phyloP scores from a whole-genome alignment of 2,329 filamentous ascomycete genomes.

The Pseudogymnoascus sp. region DNA sequence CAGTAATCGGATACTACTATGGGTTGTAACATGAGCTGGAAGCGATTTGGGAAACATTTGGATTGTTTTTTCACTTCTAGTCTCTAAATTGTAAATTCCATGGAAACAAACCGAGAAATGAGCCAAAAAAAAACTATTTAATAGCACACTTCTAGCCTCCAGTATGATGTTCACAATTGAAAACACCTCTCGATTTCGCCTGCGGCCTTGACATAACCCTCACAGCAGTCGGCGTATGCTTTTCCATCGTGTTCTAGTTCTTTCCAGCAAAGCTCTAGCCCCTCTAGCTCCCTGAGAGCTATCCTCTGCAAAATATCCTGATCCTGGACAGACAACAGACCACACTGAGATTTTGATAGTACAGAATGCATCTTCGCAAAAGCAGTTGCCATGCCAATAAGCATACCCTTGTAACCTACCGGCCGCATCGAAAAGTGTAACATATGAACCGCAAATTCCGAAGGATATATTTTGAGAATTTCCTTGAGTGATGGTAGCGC shows the following conservation, averaged over 20 bases:
- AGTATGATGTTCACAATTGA: slow-evolving; percentile 1
- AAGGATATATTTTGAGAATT: slow-evolving; percentile 18
- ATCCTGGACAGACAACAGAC: slow-evolving; percentile 13
- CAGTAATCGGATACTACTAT: not conserved
- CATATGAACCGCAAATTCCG: slow-evolving; percentile 23
- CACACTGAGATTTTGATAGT: not conserved
- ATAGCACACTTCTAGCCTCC: not conserved
- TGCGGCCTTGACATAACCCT: slow-evolving; percentile 13
- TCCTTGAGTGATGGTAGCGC: slow-evolving; percentile 22
- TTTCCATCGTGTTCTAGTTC: slow-evolving; percentile 12
- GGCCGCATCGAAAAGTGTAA: slow-evolving; percentile 21
- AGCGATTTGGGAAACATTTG: not conserved
- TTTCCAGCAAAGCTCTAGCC: slow-evolving; percentile 14
- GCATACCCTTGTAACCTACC: slow-evolving; percentile 20
- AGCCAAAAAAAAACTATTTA: not conserved
- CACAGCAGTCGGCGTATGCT: slow-evolving; percentile 12
- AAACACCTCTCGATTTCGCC: slow-evolving; percentile 16
- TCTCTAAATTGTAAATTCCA: not conserved
- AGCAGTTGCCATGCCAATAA: slow-evolving; percentile 30
- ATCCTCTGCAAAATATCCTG: slow-evolving; percentile 13
- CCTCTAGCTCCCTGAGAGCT: slow-evolving; percentile 14
- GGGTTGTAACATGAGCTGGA: not conserved
- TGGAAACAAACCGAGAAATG: not conserved
- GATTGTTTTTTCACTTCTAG: not conserved
- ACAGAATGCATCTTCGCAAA: slow-evolving; percentile 26